Evolutionary conservation across 2,329 filamentous ascomycete genomes (phyloP), one percentile per base, ranked within the genome.

Genomic region (Colletotrichum destructivum): DNA sequence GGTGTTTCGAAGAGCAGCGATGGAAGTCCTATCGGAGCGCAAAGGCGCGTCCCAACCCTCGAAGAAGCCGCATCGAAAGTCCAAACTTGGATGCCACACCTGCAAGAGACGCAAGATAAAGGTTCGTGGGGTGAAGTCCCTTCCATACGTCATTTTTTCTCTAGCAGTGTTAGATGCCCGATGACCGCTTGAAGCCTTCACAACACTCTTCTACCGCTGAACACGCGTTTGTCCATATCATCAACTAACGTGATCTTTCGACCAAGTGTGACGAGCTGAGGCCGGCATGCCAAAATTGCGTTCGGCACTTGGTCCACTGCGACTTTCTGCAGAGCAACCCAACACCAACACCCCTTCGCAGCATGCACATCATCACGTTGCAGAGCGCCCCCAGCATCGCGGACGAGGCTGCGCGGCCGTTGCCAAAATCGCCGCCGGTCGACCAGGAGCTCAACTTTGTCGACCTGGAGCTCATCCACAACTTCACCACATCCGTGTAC

Each of bases 41-140:
- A n/a, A 12, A 23, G 52, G 12, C 16, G 3, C 12, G n/a, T 16
- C 40, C 15, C 42, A 44, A 44, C 5, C 26, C 13, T 62, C 42
- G 16, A 89, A 89, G 76, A 82, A 87, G 16, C 87, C 87, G 61
- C 88, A 90, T 77, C 85, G 82, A 72, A 90, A 90, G 78, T 88
- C 87, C 2, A 81, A 87, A 49, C 80, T 82, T 3, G 88, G 87
- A 8, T 90, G 88, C 75, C 81, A 81, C 71, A 87, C 85, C 74
- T 90, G 88, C 82, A 89, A 89, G 79, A 78, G 78, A 23, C 84
- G 88, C 62, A 88, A 87, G 77, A 85, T 88, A 63, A 89, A 88
- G 73, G 73, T 74, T 51, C 54, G 73, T 73, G 42, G 18, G 49
- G 46, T 16, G 16, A 16, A 31, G 8, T 18, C 9, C 4, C 46